Evolutionary conservation across 1,284 basidiomycete genomes (phyloP), one percentile per base, ranked within the genome.

Genomic region (Marasmius sp.): DNA sequence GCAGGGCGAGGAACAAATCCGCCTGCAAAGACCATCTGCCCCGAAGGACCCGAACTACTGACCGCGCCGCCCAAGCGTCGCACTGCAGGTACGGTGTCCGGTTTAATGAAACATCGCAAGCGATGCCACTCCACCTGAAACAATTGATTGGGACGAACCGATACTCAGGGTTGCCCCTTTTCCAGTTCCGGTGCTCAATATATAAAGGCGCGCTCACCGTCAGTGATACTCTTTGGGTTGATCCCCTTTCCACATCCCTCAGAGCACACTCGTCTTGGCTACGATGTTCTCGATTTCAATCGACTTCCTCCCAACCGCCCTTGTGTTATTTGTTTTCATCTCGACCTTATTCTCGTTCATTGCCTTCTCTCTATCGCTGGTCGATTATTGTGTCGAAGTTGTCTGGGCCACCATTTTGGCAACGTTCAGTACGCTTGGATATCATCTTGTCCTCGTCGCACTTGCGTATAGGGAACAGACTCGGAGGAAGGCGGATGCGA

Each of bases 381-480:
- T 54, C 52, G 38, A 54, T n/a, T 54, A 37, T 18, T 14, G 52
- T n/a, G 34, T 54, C 52, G 52, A 54, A 54, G 52, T 54, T 36
- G 34, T 37, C 33, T 34, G 33, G 33, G 34, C 38, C 9, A 18
- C 33, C 1, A n/a, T 14, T n/a, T 12, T 54, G n/a, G 33, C 52
- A 14, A 37, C 34, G 34, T 38, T 54, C 14, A 14, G n/a, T 18
- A 54, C 52, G 34, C 10, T 54, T 6, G 52, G 52, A 14, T 54
- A 54, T n/a, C 52, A 54, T 14, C 12, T 33, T 9, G 12, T 36
- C 34, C 18, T 54, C 2, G 20, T 54, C 52, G 38, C 36, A 7
- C 34, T 54, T 10, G 52, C 34, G 20, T 54, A 38, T 36, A 33
- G 52, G 34, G 52, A 54, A 54, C 52, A 37, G 8, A 11, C 14